Evolutionary conservation across 441 rosid species (phyloP), one percentile per base, ranked within the genome.

Genomic region (Dalechampia spathulata): DNA sequence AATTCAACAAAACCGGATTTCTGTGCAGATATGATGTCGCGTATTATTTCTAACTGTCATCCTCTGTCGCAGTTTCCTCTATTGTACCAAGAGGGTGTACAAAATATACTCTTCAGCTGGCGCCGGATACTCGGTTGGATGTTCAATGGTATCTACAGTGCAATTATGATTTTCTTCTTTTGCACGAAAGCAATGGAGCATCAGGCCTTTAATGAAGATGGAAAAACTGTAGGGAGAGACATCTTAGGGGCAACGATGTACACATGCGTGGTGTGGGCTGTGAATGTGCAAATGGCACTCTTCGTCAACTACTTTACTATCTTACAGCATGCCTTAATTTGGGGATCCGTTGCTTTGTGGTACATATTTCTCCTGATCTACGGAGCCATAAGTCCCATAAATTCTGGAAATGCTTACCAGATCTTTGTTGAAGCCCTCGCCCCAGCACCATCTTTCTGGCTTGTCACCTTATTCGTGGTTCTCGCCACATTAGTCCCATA

Each of bases 81-180:
- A 34, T 50, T 92, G 47, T 85, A 92, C 73, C 97, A 89, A 89
- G 92, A 92, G 78, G 99, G 97, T 6, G 72, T 83, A 43, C 88
- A 85, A 54, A 87, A 89, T 61, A 48, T 74, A 47, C 90, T 89
- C 23, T 92, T 92, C 61, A 82, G 87, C 75, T 92, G 96, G 96
- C 57, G 63, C 28, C 65, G 97, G 36, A 75, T 92, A 63, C 56
- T 83, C 7, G 78, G 88, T 0, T 92, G 99, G 99, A 68, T 81
- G 61, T 55, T 82, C 16, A 92, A 81, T 20, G 99, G 90, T 28
- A 65, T 83, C n/a, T 20, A 72, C 13, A 78, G 75, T 3, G 87
- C 95, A 0, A 60, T 76, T 2, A 57, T 83, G 28, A 65, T 92
- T 67, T 92, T 89, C 90, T 89, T 84, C 85, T 70, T 89, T 43